These are phyloP conservation scores for Pseudevernia furfuracea DNA, from an alignment of 495 filamentous ascomycete genomes.

Conservation along the genomic window DNA sequence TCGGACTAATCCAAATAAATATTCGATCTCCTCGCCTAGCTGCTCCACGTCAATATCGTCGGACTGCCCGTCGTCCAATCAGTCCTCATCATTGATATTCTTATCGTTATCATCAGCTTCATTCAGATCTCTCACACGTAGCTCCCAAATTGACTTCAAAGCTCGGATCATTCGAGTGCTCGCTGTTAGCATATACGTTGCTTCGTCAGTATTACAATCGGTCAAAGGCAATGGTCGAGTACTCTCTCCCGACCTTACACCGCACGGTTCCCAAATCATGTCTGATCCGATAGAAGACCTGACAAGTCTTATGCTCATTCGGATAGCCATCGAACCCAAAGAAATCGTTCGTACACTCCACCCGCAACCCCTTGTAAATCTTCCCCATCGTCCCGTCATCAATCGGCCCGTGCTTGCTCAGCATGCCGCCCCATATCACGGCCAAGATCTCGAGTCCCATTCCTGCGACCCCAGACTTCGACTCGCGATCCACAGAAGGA, in stretches of 20 bases:
- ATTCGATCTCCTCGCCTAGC: no score
- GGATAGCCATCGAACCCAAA: conserved; percentile 13
- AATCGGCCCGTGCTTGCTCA: conserved; percentile 4
- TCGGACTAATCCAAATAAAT: no score
- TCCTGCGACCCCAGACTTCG: conserved; percentile 1
- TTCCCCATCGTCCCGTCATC: conserved; percentile 9
- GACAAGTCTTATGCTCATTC: conserved; percentile 7
- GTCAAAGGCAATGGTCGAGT: conserved; percentile 10
- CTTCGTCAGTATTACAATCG: conserved; percentile 5
- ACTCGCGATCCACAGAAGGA: conserved; percentile 7
- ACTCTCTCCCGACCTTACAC: conserved; percentile 10
- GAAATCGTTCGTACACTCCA: conserved; percentile 9
- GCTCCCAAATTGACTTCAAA: background rate
- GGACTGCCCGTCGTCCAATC: background rate
- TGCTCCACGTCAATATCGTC: background rate
- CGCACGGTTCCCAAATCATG: conserved; percentile 9
- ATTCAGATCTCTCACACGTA: background rate
- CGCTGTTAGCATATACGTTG: background rate
- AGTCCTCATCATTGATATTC: background rate
- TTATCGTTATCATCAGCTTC: background rate
- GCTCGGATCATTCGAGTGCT: background rate
- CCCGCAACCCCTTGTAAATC: conserved; percentile 6
- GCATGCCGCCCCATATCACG: conserved; percentile 11
- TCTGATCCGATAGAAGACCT: conserved; percentile 7
- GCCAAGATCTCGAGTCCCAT: conserved; percentile 11